These are phyloP conservation scores for Phytophthora fragariaefolia DNA, from an alignment of 352 stramenopile genomes.

Conservation along the genomic window DNA sequence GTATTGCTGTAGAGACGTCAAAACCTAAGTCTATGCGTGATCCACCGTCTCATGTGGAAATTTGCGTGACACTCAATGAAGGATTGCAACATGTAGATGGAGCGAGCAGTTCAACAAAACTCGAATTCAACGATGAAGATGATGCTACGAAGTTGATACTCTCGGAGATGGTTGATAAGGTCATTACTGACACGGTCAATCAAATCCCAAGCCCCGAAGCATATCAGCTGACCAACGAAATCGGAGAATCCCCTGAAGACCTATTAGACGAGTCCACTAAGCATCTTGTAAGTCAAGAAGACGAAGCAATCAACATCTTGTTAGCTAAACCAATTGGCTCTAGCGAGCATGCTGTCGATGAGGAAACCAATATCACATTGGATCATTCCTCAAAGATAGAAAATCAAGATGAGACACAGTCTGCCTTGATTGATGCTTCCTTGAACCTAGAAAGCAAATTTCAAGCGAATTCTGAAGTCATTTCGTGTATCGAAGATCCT, in stretches of 20 bases:
- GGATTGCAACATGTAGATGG: background rate
- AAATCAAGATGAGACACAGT: background rate
- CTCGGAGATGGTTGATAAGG: conserved; percentile 6
- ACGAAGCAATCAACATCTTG: background rate
- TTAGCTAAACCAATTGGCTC: background rate
- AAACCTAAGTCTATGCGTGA: background rate
- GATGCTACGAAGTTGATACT: background rate
- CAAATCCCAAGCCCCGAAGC: background rate
- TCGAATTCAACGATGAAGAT: background rate
- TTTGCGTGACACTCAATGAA: background rate
- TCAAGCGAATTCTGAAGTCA: background rate
- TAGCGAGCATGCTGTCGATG: background rate
- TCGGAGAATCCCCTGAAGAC: background rate
- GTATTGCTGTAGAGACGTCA: background rate
- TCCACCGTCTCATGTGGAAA: background rate
- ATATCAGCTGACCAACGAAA: background rate
- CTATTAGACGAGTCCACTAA: background rate
- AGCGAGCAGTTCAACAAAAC: background rate
- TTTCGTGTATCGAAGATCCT: background rate
- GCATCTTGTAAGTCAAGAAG: background rate
- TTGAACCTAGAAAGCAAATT: background rate
- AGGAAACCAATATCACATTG: background rate
- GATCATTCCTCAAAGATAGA: background rate
- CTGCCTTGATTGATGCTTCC: background rate
- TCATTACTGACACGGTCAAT: background rate